A percentile compares a stretch with the other conserved stretches of the same genome.
Conservation (phyloP, 2,329 filamentous ascomycete species). For the Epichloe festucae region DNA sequence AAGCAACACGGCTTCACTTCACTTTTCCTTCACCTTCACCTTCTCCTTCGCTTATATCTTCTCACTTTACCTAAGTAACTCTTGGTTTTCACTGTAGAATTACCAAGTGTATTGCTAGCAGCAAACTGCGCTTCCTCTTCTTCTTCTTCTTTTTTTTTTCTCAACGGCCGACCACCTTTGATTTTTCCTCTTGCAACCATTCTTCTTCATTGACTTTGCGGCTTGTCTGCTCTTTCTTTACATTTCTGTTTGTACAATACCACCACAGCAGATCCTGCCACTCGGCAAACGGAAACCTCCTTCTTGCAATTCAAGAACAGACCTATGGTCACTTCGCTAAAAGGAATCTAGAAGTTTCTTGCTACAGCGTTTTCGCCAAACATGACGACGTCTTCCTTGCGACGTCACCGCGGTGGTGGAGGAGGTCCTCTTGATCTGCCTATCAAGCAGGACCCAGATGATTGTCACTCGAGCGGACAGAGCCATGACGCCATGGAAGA, state of each 20-base stretch:
- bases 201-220: too few relatives aligned
- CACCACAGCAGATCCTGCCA: too few relatives aligned
- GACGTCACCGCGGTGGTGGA: constrained; percentile 1
- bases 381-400: background rate
- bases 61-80: background rate
- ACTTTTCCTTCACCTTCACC: background rate
- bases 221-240: too few relatives aligned
- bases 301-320: background rate
- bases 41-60: background rate
- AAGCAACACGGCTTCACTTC: background rate
- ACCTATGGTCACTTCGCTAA: background rate
- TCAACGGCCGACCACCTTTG: background rate
- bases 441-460: constrained; percentile 17
- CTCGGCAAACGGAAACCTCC: background rate
- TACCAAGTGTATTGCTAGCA: background rate
- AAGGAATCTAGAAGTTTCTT: background rate
- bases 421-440: background rate
- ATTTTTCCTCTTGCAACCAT: background rate
- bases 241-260: too few relatives aligned
- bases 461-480: background rate
- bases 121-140: background rate
- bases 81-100: background rate
- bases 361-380: background rate
- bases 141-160: background rate
- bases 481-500: background rate